Evolutionary conservation across 2,329 filamentous ascomycete species (phyloP).

Genomic region (Cladosporium sp.): DNA sequence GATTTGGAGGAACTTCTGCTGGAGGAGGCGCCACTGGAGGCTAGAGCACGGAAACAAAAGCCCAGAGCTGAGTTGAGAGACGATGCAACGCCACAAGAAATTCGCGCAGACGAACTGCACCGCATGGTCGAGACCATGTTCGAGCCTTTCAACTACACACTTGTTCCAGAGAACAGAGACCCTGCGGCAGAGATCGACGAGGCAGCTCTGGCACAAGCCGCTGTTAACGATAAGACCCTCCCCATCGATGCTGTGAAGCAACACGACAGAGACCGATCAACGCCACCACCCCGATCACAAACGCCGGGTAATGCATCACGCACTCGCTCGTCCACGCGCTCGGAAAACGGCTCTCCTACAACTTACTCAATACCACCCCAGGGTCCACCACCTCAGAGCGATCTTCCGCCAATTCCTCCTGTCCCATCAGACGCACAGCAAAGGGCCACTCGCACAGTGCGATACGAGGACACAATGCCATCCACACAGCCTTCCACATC

Average conservation of each 20-base stretch:
- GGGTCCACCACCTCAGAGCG: constrained; percentile 23
- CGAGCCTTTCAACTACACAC: constrained; percentile 91
- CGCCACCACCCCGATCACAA: constrained; percentile 38
- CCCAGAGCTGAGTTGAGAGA: constrained; percentile 88
- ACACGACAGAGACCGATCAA: constrained; percentile 28
- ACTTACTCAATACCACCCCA: constrained; percentile 27
- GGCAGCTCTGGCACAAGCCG: constrained; percentile 3
- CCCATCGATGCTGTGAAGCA: constrained; percentile 16
- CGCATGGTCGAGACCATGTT: constrained; percentile 91
- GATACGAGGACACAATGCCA: constrained; percentile 31
- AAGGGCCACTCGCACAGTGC: constrained; percentile 29
- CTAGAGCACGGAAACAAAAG: constrained; percentile 87
- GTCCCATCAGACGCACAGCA: constrained; percentile 21
- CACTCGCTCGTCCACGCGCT: constrained; percentile 48
- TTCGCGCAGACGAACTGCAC: constrained; percentile 90
- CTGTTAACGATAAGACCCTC: constrained; percentile 4
- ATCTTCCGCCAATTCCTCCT: constrained; percentile 17
- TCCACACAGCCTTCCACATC: constrained; percentile 24
- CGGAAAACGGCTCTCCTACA: constrained; percentile 50
- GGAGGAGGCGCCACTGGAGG: constrained; percentile 93
- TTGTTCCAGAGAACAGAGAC: constrained; percentile 69
- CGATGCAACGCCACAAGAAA: constrained; percentile 92
- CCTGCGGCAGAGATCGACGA: constrained; percentile 22
- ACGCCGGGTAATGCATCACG: constrained; percentile 40
- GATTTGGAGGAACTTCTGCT: constrained; percentile 90